Evolutionary conservation across 768 basidiomycete genomes (phyloP).

Genomic region (Goffeauzyma gilvescens): DNA sequence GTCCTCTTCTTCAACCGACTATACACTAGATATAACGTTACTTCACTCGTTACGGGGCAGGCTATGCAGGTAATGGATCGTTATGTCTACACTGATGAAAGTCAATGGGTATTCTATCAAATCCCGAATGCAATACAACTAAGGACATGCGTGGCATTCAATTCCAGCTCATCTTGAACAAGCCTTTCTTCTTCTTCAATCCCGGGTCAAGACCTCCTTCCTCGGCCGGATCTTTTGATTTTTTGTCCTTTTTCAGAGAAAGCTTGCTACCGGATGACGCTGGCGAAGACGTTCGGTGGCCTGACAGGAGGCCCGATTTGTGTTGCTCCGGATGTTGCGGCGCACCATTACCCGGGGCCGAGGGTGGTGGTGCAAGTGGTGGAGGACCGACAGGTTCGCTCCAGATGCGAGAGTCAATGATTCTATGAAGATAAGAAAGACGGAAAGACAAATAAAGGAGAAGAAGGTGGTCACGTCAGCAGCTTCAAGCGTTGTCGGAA

Average conservation of each 20-base stretch:
- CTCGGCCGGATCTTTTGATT: conserved; percentile 11
- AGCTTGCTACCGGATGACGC: conserved; percentile 12
- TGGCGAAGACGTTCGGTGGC: conserved; percentile 4
- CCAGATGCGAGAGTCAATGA: conserved; percentile 31
- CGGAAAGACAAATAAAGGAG: background rate
- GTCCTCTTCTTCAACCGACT: too few relatives aligned
- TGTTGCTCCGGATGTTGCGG: conserved; percentile 9
- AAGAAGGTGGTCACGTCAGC: background rate
- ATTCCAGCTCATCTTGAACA: conserved; percentile 18
- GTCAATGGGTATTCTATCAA: too few relatives aligned
- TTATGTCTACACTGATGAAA: too few relatives aligned
- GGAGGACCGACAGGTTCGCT: conserved; percentile 30
- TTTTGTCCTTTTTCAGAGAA: conserved; percentile 10
- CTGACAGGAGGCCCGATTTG: conserved; percentile 1
- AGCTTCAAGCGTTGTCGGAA: too few relatives aligned
- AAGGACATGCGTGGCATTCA: too few relatives aligned
- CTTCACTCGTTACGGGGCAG: too few relatives aligned
- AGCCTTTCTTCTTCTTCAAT: conserved; percentile 22
- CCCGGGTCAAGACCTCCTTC: conserved; percentile 2
- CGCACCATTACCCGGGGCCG: conserved; percentile 4
- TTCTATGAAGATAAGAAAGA: conserved; percentile 12
- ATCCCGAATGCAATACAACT: too few relatives aligned
- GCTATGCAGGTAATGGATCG: too few relatives aligned
- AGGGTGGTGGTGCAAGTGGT: conserved; percentile 20
- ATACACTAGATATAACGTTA: too few relatives aligned